Base-by-base conservation (phyloP, 2,329 filamentous ascomycete species). In the Botrytis aclada region DNA sequence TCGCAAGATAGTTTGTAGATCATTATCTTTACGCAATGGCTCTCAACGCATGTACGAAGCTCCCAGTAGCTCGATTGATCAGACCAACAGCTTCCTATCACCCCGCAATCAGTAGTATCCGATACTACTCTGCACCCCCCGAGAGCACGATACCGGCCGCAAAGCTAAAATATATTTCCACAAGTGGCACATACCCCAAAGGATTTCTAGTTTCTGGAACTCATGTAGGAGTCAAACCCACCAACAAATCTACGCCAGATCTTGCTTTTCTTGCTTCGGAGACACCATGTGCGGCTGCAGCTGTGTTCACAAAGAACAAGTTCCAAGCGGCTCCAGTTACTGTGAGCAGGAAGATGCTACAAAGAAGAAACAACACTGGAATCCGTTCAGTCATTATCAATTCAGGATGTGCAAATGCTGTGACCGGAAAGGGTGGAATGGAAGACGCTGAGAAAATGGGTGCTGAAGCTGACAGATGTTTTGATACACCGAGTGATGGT, bases 231-330 rank as follows among this genome's bases (percentile, higher is more conserved):
- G 94, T 99, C 78, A 99, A 99, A 85, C 89, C 94, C 22, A 91
- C 91, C 76, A 98, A 98, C 84, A 97, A 93, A 69, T 92, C 89
- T 75, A 95, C 95, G 83, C 94, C 95, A 45, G 96, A 99, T 82
- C 88, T 99, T 67, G 94, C 95, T 51, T 87, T 99, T 77, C 88
- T 99, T 76, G 90, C 92, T 29, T 98, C 96, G 10, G 93, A 97
- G 79, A 87, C 87, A 70, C 94, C 95, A 71, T 98, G 94, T 82
- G 88, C 93, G 10, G 95, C 92, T 16, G 94, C 95, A 0, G 96
- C 94, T 10, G 95, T 98, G 63, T 98, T 98, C 84, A 99, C 96
- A 71, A 97, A 94, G 83, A 99, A 99, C 85, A 95, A 95, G 83
- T 99, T 99, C 84, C 95, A 98, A 83, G 96, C 96, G 29, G 96